A percentile compares a stretch with the other conserved stretches of the same genome.
These are phyloP conservation scores for Saturnispora besseyi DNA, from an alignment of 805 yeast genomes.

Conservation along the genomic window DNA sequence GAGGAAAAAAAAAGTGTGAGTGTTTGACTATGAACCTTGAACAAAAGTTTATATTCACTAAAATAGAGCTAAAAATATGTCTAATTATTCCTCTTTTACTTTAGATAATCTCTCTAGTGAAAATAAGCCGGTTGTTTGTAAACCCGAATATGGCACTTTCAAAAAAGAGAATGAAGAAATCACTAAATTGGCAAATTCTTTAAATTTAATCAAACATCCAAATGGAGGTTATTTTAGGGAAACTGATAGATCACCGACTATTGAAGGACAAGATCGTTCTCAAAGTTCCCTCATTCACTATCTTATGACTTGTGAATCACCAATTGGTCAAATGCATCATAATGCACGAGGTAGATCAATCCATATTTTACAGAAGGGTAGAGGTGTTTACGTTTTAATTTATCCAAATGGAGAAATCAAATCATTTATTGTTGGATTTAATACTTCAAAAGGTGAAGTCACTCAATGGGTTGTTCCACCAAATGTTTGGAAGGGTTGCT, in stretches of 20 bases:
- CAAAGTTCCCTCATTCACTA: slow-evolving; percentile 44
- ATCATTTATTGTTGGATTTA: slow-evolving; percentile 45
- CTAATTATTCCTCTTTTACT: slow-evolving; percentile 12
- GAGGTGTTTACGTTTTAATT: slow-evolving; percentile 46
- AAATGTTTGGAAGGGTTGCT: slow-evolving; percentile 49
- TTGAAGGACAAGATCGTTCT: neutral
- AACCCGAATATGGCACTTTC: slow-evolving; percentile 20
- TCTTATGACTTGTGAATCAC: slow-evolving; percentile 41
- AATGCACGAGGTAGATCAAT: slow-evolving; percentile 41
- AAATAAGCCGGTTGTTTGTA: slow-evolving; percentile 13
- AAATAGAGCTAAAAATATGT: neutral
- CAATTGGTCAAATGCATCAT: slow-evolving; percentile 42
- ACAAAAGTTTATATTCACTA: too few relatives aligned
- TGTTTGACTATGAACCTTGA: too few relatives aligned
- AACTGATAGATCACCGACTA: slow-evolving; percentile 38
- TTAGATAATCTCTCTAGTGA: slow-evolving; percentile 17
- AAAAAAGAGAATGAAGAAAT: slow-evolving; percentile 17
- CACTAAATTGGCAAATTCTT: slow-evolving; percentile 28
- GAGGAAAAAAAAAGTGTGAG: neutral
- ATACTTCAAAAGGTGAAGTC: slow-evolving; percentile 37
- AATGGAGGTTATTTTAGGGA: slow-evolving; percentile 54
- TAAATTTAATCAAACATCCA: slow-evolving; percentile 35
- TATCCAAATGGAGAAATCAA: slow-evolving; percentile 43
- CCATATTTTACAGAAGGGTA: slow-evolving; percentile 46
- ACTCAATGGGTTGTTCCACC: slow-evolving; percentile 61